Conservation (phyloP, 2,329 filamentous ascomycete species). For the Dothistroma pini region DNA sequence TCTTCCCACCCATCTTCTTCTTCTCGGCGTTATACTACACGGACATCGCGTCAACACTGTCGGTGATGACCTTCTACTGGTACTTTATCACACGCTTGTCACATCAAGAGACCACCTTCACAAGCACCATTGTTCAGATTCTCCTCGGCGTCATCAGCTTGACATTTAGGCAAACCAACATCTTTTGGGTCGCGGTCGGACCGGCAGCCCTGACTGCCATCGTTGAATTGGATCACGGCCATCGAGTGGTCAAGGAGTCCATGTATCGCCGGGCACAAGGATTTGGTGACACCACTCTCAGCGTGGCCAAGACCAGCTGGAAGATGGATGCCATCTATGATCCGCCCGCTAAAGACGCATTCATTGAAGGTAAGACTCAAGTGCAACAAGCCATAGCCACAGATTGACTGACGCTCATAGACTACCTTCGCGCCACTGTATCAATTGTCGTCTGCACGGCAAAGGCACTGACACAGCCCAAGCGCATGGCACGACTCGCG, state of each 20-base stretch:
- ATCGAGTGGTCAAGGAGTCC: slow-evolving; percentile 42
- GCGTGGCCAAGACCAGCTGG: slow-evolving; percentile 36
- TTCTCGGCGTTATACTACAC: slow-evolving; percentile 96
- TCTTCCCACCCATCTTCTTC: slow-evolving; percentile 92
- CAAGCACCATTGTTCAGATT: slow-evolving; percentile 34
- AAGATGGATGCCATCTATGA: slow-evolving; percentile 48
- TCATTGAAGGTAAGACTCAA: slow-evolving; percentile 44
- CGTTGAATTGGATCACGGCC: slow-evolving; percentile 52
- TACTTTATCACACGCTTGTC: slow-evolving; percentile 40
- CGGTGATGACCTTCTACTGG: slow-evolving; percentile 68
- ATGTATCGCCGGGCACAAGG: slow-evolving; percentile 31
- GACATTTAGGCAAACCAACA: slow-evolving; percentile 86
- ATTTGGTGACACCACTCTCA: slow-evolving; percentile 30
- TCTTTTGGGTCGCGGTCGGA: slow-evolving; percentile 88
- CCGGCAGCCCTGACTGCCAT: slow-evolving; percentile 53
- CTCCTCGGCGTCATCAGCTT: slow-evolving; percentile 63
- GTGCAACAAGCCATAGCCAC: background rate
- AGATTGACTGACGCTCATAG: slow-evolving; percentile 15
- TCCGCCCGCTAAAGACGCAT: slow-evolving; percentile 47
- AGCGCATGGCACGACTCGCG: slow-evolving; percentile 20
- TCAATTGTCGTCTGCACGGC: slow-evolving; percentile 61
- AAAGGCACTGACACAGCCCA: slow-evolving; percentile 36
- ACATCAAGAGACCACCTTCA: slow-evolving; percentile 20
- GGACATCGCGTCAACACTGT: slow-evolving; percentile 75
- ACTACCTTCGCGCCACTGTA: slow-evolving; percentile 43